These are phyloP conservation scores for Leccinum truebloodii DNA, from an alignment of 768 basidiomycete species.

Conservation along the genomic window DNA sequence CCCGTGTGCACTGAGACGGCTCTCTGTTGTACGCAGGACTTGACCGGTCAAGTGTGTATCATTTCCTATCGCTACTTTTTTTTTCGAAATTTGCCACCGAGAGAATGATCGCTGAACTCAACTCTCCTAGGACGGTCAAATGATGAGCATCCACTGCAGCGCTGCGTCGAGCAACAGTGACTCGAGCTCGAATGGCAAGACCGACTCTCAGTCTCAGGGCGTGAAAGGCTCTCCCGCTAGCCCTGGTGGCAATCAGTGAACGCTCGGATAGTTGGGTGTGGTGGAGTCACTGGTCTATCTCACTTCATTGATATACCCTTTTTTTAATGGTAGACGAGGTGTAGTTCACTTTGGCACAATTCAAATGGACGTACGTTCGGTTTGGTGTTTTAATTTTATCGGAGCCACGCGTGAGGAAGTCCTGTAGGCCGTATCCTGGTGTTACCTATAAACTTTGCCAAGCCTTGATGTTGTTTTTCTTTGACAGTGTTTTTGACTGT, in stretches of 20 bases:
- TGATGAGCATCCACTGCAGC: neutral
- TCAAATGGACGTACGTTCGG: neutral
- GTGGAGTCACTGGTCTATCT: neutral
- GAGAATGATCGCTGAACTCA: neutral
- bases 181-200: too few species aligned
- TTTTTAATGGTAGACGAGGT: neutral
- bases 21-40: neutral
- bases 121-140: neutral
- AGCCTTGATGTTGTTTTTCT: too few species aligned
- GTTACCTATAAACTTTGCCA: too few species aligned
- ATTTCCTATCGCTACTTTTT: neutral
- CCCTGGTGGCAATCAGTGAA: neutral
- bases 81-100: neutral
- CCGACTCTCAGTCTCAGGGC: too few species aligned
- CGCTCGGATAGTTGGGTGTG: neutral
- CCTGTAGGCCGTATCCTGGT: too few species aligned
- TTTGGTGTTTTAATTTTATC: neutral
- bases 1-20: neutral
- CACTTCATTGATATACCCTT: neutral
- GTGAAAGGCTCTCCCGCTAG: too few species aligned
- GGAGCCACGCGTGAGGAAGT: neutral
- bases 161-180: neutral
- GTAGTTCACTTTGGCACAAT: neutral
- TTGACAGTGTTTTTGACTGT: too few species aligned
- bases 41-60: neutral